These are phyloP conservation scores for Hypoxylon sp. DNA, from an alignment of 2,329 filamentous ascomycete species.

Conservation along the genomic window DNA sequence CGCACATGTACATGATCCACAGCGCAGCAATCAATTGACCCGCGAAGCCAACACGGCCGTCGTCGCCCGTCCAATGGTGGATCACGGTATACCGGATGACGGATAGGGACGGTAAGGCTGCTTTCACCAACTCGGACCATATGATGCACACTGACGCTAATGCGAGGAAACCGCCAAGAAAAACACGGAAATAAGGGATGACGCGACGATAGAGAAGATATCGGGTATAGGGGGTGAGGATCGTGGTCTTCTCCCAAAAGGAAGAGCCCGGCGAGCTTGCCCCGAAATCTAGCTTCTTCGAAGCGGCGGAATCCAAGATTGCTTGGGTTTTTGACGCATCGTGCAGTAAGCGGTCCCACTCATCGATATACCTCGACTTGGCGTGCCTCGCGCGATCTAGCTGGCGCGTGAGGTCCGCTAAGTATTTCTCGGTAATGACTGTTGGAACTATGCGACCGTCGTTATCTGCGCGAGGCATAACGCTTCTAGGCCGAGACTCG, in stretches of 20 bases:
- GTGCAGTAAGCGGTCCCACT: slow-evolving; percentile 85
- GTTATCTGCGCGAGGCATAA: slow-evolving; percentile 56
- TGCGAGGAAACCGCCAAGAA: slow-evolving; percentile 74
- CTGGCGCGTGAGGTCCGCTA: slow-evolving; percentile 88
- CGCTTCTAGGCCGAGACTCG: slow-evolving; percentile 65
- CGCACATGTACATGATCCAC: slow-evolving; percentile 97
- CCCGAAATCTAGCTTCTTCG: slow-evolving; percentile 82
- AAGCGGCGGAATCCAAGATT: slow-evolving; percentile 85
- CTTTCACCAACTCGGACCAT: slow-evolving; percentile 93
- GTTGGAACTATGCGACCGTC: slow-evolving; percentile 71
- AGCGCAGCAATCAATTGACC: slow-evolving; percentile 85
- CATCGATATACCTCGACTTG: slow-evolving; percentile 82
- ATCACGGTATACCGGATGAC: slow-evolving; percentile 74
- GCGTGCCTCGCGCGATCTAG: slow-evolving; percentile 85
- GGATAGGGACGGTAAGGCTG: slow-evolving; percentile 80
- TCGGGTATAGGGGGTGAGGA: slow-evolving; percentile 84
- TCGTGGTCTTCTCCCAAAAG: slow-evolving; percentile 64
- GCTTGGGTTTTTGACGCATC: slow-evolving; percentile 80
- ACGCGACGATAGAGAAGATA: slow-evolving; percentile 81
- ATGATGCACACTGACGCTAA: slow-evolving; percentile 85
- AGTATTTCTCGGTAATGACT: slow-evolving; percentile 91
- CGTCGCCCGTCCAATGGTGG: slow-evolving; percentile 78
- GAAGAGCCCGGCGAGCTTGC: slow-evolving; percentile 66
- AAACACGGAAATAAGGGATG: slow-evolving; percentile 74
- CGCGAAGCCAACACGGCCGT: slow-evolving; percentile 83